Base-by-base conservation (phyloP, 331 rosid species). In the Spiraea crenata region DNA sequence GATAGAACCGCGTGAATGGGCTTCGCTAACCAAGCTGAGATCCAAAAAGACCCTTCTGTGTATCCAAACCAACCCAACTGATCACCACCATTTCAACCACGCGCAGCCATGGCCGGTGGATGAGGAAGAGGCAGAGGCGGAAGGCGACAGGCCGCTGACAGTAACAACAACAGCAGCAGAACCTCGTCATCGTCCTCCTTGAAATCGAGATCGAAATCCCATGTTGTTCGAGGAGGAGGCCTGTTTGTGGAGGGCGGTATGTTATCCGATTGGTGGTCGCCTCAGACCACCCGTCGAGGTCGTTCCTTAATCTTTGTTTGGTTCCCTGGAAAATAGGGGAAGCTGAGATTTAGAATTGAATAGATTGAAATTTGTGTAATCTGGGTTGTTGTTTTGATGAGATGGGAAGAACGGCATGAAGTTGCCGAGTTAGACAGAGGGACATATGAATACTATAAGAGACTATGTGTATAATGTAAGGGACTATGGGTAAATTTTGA, bases 241-340 rank as follows among this genome's bases (percentile, higher is more conserved):
- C 67, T 82, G 67, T 86, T 95, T 37, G 74, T 95, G 6, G 93
- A 91, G 35, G 99, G 96, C 1, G 93, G 99, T 34, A 67, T 87
- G 57, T 75, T 95, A 57, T 84, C 93, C 14, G 95, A 91, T 85
- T 91, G 93, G 97, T 63, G 85, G 6, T 39, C 78, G 19, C 68
- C 86, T 3, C 76, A 80, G 1, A 42, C 35, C n/a, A 66, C 73
- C n/a, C 70, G 70, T 50, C 82, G 80, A 87, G 99, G 99, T 88
- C 51, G 39, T 56, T 61, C 40, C 3, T 19, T 4, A 6, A 3
- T 60, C 46, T 12, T 37, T 57, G 73, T 63, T 57, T 42, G 65
- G 40, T 75, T 54, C 56, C 49, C 69, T 17, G 40, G 64, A 16
- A 20, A 41, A n/a, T 16, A 19, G 15, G 16, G 38, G 70, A 10